A percentile compares a stretch with the other conserved stretches of the same genome.
These are phyloP conservation scores for Angophora floribunda DNA, from an alignment of 345 rosid species.

Conservation along the genomic window DNA sequence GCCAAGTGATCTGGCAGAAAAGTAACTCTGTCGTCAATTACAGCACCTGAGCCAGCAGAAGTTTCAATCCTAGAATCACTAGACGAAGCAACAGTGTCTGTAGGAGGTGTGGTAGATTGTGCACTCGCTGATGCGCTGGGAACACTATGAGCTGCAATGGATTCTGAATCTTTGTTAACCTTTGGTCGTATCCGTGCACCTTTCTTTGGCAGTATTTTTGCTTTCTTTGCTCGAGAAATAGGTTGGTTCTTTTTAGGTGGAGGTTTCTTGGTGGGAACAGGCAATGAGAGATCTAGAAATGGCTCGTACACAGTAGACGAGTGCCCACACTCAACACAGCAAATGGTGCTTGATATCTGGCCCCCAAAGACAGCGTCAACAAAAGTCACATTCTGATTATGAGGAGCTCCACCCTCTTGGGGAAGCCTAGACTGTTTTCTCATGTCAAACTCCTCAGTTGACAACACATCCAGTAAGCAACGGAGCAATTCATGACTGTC, in stretches of 20 bases:
- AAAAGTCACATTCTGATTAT: slow-evolving; percentile 39
- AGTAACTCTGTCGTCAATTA: slow-evolving; percentile 9
- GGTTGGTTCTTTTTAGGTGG: slow-evolving; percentile 47
- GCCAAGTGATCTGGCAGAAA: slow-evolving; percentile 14
- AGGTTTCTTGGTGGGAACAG: slow-evolving; percentile 79
- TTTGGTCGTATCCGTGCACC: slow-evolving; percentile 34
- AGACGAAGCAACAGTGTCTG: slow-evolving; percentile 8
- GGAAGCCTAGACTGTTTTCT: slow-evolving; percentile 34
- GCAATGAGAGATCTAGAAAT: slow-evolving; percentile 86
- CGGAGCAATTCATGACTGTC: slow-evolving; percentile 94
- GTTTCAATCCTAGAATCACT: slow-evolving; percentile 11
- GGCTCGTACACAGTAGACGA: slow-evolving; percentile 88
- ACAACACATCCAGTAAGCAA: slow-evolving; percentile 76
- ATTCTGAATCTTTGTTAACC: slow-evolving; percentile 29
- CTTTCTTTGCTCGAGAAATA: slow-evolving; percentile 53
- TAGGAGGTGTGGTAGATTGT: slow-evolving; percentile 1
- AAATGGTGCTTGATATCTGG: slow-evolving; percentile 70
- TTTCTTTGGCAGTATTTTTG: slow-evolving; percentile 60
- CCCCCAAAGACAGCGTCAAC: slow-evolving; percentile 87
- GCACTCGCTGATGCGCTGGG: background rate
- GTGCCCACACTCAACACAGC: slow-evolving; percentile 82
- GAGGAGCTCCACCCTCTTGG: slow-evolving; percentile 13
- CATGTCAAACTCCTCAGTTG: slow-evolving; percentile 59
- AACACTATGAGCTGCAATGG: background rate
- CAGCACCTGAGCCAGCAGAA: slow-evolving; percentile 6